Evolutionary conservation across 345 rosid genomes (phyloP).

Genomic region (Hibiscus mutabilis): DNA sequence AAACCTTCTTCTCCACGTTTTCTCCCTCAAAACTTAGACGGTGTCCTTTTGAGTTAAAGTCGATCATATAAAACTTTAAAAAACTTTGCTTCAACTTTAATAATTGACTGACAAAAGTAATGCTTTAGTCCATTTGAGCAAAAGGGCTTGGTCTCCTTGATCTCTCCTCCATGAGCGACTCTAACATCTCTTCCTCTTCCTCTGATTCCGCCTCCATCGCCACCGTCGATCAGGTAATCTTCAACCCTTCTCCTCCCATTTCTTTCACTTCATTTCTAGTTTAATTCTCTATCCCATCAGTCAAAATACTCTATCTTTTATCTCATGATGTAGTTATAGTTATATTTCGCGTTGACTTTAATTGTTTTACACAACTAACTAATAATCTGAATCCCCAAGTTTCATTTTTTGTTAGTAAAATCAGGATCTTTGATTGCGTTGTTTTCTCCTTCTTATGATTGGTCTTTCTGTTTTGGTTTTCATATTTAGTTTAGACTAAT

Average conservation of each 20-base stretch:
- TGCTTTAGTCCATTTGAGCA: conserved; percentile 15
- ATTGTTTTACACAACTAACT: neutral
- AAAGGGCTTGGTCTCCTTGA: neutral
- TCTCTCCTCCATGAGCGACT: conserved; percentile 56
- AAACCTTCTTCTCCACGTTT: neutral
- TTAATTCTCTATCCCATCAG: neutral
- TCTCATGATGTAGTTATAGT: neutral
- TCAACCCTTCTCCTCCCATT: neutral
- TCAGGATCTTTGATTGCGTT: neutral
- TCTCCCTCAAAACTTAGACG: conserved; percentile 12
- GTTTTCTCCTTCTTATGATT: neutral
- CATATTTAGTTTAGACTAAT: neutral
- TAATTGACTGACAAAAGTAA: conserved; percentile 5
- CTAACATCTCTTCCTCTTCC: conserved; percentile 48
- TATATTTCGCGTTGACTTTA: neutral
- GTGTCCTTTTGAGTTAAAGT: neutral
- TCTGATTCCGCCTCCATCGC: conserved; percentile 54
- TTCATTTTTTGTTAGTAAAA: neutral
- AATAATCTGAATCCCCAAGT: neutral
- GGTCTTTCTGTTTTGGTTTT: neutral
- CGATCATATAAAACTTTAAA: neutral
- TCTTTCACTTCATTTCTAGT: neutral
- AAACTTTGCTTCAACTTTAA: neutral
- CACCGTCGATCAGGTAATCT: conserved; percentile 57
- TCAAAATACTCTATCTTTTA: neutral